A percentile compares a stretch with the other conserved stretches of the same genome.
phyloP scores from a whole-genome alignment of 805 yeast genomes.

The Candida berthetii region DNA sequence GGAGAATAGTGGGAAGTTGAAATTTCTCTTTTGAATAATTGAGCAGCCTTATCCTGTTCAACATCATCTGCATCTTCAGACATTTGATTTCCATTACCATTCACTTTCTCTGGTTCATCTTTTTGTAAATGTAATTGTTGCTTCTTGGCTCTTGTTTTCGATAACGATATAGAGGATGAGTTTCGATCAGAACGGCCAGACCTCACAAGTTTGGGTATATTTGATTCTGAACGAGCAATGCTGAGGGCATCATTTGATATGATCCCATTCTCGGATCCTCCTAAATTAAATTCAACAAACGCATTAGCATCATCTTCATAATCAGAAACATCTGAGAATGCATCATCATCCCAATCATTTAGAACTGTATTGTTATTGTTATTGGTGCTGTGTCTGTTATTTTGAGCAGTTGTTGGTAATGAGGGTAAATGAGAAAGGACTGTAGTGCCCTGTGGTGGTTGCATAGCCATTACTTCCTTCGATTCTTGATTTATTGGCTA shows the following conservation, averaged over 20 bases:
- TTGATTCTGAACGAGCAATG: neutral
- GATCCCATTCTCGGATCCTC: slow-evolving; percentile 16
- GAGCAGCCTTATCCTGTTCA: neutral
- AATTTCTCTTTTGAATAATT: neutral
- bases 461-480: too few relatives aligned
- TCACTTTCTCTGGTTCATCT: too few relatives aligned
- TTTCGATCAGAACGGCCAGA: neutral
- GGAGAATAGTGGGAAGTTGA: slow-evolving; percentile 10
- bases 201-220: neutral
- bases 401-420: too few relatives aligned
- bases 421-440: too few relatives aligned
- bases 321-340: neutral
- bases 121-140: too few relatives aligned
- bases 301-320: slow-evolving; percentile 7
- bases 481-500: too few relatives aligned
- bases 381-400: too few relatives aligned
- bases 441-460: too few relatives aligned
- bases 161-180: neutral
- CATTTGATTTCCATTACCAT: too few relatives aligned
- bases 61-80: neutral
- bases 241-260: slow-evolving; percentile 5
- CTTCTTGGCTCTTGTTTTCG: neutral
- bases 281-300: slow-evolving; percentile 29
- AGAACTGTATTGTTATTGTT: too few relatives aligned
- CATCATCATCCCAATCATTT: neutral